These are phyloP conservation scores for Penicillium crystallinum DNA, from an alignment of 495 filamentous ascomycete species.

Conservation along the genomic window DNA sequence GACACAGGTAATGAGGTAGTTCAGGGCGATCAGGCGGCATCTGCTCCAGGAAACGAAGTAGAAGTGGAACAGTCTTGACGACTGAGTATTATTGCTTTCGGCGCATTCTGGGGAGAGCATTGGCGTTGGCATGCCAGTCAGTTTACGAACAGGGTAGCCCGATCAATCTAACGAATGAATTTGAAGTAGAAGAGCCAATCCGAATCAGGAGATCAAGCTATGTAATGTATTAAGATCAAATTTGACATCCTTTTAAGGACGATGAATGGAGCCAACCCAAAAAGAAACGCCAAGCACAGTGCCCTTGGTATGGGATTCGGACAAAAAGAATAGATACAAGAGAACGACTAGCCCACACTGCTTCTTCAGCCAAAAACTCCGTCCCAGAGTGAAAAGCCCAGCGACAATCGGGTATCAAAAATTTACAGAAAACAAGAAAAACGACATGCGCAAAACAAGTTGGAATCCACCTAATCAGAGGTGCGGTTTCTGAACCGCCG, in stretches of 20 bases:
- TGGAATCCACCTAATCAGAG: slow-evolving; percentile 16
- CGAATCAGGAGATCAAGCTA: background rate
- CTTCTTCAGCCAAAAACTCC: slow-evolving; percentile 24
- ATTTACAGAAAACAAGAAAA: slow-evolving; percentile 3
- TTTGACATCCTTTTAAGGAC: background rate
- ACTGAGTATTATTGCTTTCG: background rate
- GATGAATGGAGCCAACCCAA: background rate
- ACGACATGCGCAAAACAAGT: slow-evolving; percentile 2
- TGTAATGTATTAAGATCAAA: background rate
- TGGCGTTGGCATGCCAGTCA: background rate
- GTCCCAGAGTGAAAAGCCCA: slow-evolving; percentile 13
- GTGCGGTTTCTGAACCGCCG: slow-evolving; percentile 27
- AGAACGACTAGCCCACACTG: slow-evolving; percentile 6
- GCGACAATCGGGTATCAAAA: slow-evolving; percentile 26
- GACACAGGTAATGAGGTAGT: background rate
- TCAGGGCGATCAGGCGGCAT: background rate
- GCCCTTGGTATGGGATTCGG: background rate
- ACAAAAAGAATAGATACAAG: slow-evolving; percentile 9
- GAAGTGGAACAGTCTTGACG: background rate
- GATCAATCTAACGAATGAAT: background rate
- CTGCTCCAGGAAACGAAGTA: background rate
- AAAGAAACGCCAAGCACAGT: slow-evolving; percentile 3
- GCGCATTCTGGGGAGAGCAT: background rate
- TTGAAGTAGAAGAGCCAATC: background rate
- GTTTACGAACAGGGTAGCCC: background rate